A percentile compares a stretch with the other conserved stretches of the same genome.
phyloP scores from a whole-genome alignment of 116 monocot genomes.

The Phalaenopsis hybrid region DNA sequence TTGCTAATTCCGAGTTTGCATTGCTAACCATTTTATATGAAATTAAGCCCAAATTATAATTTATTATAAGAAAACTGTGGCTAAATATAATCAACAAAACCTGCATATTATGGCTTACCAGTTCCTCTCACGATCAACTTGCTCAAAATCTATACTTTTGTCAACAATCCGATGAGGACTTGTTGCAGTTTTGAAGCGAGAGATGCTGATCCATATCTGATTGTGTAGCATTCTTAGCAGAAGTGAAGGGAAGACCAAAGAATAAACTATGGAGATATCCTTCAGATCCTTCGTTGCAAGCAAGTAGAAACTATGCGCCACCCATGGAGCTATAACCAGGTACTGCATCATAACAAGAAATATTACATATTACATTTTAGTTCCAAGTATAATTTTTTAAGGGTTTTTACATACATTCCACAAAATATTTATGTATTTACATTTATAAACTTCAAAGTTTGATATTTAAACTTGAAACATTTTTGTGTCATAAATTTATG shows the following conservation, averaged over 20 bases:
- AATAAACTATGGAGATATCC: conserved; percentile 11
- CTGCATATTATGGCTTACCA: conserved; percentile 29
- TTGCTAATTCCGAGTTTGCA: too few relatives aligned
- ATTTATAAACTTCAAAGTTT: too few relatives aligned
- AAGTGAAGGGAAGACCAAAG: conserved; percentile 23
- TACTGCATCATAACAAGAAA: conserved; percentile 18
- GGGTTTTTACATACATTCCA: too few relatives aligned
- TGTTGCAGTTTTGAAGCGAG: conserved; percentile 49
- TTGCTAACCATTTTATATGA: too few relatives aligned
- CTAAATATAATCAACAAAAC: too few relatives aligned
- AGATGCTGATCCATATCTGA: conserved; percentile 63
- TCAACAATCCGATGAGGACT: conserved; percentile 53
- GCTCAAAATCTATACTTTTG: conserved; percentile 53
- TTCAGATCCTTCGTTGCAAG: conserved; percentile 13
- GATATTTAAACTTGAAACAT: too few relatives aligned
- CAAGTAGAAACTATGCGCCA: conserved; percentile 18
- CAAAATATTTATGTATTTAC: too few relatives aligned
- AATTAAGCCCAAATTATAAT: too few relatives aligned
- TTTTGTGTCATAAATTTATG: too few relatives aligned
- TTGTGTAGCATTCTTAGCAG: conserved; percentile 46
- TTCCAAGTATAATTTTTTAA: too few relatives aligned
- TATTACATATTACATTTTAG: neutral
- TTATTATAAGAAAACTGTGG: too few relatives aligned
- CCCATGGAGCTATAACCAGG: conserved; percentile 34
- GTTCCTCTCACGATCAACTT: conserved; percentile 82